phyloP scores from a whole-genome alignment of 148 eudicot genomes.

The Cornus kousa region DNA sequence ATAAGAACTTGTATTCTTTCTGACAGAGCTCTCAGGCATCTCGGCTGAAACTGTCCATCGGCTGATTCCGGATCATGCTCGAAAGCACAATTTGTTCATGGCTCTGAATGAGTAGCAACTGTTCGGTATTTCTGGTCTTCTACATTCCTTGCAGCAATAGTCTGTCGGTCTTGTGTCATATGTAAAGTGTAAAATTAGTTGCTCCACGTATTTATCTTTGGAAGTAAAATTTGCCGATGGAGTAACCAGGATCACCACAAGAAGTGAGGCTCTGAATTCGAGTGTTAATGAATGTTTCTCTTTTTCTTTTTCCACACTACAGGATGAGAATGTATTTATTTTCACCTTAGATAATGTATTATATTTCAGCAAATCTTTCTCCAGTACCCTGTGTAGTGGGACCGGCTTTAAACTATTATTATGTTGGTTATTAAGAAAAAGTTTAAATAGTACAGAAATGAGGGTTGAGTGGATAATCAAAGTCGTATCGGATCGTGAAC shows the following conservation, averaged over 20 bases:
- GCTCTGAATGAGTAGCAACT: constrained; percentile 60
- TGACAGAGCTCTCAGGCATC: constrained; percentile 80
- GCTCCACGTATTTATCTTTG: neutral
- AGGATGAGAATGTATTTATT: neutral
- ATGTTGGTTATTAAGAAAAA: too few relatives aligned
- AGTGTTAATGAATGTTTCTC: neutral
- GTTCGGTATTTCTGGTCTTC: neutral
- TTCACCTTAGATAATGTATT: neutral
- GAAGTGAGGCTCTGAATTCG: neutral
- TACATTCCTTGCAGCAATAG: neutral
- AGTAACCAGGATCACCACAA: neutral
- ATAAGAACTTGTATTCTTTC: neutral
- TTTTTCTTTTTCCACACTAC: neutral
- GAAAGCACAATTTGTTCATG: constrained; percentile 92
- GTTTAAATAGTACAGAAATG: too few relatives aligned
- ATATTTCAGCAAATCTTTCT: too few relatives aligned
- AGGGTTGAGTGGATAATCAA: too few relatives aligned
- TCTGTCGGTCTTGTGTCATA: neutral
- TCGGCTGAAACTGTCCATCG: constrained; percentile 73
- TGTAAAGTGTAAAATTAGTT: neutral
- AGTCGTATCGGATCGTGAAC: too few relatives aligned
- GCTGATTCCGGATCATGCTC: constrained; percentile 96
- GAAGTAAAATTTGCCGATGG: neutral
- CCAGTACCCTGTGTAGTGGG: too few relatives aligned
- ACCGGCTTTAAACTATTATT: too few relatives aligned